Conservation (phyloP, 257 asterid genomes). For the Solanum acaule region DNA sequence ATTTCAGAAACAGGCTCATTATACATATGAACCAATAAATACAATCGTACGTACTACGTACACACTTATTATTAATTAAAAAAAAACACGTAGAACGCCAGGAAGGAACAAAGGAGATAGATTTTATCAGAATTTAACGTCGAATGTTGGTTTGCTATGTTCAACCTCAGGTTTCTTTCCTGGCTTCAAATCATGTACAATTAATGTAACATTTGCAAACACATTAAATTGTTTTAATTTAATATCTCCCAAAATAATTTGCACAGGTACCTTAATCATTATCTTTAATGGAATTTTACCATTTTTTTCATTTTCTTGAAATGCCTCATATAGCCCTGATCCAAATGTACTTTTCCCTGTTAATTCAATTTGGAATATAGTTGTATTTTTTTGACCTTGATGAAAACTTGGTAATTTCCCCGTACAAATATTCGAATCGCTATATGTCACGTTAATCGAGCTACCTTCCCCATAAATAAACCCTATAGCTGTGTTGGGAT, state of each 20-base stretch:
- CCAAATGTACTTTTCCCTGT: conserved; percentile 31
- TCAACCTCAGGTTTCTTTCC: conserved; percentile 17
- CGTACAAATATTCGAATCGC: conserved; percentile 16
- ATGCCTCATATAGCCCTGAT: conserved; percentile 18
- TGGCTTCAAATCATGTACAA: conserved; percentile 29
- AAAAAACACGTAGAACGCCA: background rate
- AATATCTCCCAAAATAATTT: conserved; percentile 1
- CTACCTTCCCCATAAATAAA: conserved; percentile 29
- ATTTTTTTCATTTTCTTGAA: conserved; percentile 3
- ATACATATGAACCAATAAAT: background rate
- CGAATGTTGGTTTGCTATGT: conserved; percentile 9
- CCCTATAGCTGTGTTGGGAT: conserved; percentile 33
- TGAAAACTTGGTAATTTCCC: conserved; percentile 38
- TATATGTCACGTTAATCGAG: conserved; percentile 15
- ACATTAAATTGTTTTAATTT: conserved; percentile 11
- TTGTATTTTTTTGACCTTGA: conserved; percentile 32
- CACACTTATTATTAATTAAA: background rate
- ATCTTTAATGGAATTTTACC: conserved; percentile 40
- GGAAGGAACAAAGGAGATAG: rapidly evolving
- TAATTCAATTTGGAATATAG: conserved; percentile 21
- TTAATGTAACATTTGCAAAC: conserved; percentile 20
- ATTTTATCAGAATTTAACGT: background rate
- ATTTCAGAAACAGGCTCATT: background rate
- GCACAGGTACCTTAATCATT: conserved; percentile 28
- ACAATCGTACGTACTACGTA: background rate